Conservation (phyloP, 805 yeast species). For the Schizosaccharomyces cryophilus region DNA sequence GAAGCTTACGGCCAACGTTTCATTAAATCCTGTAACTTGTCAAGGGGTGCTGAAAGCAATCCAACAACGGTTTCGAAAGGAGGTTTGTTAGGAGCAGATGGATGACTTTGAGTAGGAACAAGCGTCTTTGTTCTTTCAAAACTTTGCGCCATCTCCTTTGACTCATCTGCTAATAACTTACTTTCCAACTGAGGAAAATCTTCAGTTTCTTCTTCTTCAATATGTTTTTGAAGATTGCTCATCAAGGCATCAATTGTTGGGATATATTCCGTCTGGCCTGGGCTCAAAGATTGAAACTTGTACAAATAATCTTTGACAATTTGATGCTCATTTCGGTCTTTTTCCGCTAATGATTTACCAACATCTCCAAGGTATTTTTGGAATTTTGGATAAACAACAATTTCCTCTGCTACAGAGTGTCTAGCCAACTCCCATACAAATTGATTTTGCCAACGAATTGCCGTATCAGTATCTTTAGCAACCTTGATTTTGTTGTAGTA, state of each 20-base stretch:
- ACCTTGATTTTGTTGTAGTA: background rate
- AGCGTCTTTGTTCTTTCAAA: slow-evolving; percentile 2
- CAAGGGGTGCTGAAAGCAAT: slow-evolving; percentile 3
- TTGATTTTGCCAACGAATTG: slow-evolving; percentile 3
- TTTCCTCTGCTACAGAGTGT: slow-evolving; percentile 3
- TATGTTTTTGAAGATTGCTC: background rate
- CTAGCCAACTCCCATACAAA: slow-evolving; percentile 3
- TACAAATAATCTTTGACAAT: slow-evolving; percentile 1
- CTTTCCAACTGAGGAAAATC: slow-evolving; percentile 2
- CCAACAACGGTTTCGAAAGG: slow-evolving; percentile 3
- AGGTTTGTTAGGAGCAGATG: slow-evolving; percentile 4
- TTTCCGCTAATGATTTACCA: slow-evolving; percentile 1
- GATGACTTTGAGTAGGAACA: slow-evolving; percentile 4
- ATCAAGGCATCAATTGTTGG: background rate
- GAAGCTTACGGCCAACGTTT: background rate
- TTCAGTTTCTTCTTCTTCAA: slow-evolving; percentile 1
- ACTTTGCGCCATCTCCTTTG: background rate
- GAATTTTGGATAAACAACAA: slow-evolving; percentile 3
- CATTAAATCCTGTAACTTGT: background rate
- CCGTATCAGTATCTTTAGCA: background rate
- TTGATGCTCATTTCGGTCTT: slow-evolving; percentile 3
- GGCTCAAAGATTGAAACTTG: background rate
- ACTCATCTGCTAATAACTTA: background rate
- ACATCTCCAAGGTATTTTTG: slow-evolving; percentile 3
- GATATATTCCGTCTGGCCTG: background rate